Evolutionary conservation across 768 basidiomycete species (phyloP), one percentile per base, ranked within the genome.

Genomic region (Phanerochaete carnosa): DNA sequence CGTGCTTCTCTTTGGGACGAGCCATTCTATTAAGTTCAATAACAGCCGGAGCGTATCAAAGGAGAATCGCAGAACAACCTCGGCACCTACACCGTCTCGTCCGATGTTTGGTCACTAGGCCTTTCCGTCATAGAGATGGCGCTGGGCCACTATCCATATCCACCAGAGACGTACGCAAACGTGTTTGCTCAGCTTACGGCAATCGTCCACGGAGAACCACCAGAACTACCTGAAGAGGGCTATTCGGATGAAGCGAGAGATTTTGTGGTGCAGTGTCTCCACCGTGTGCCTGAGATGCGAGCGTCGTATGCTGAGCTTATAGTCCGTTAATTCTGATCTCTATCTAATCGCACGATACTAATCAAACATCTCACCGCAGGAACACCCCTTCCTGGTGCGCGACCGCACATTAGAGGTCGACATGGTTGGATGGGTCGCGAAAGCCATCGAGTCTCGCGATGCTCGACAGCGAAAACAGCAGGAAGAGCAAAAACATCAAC

Each of bases 91-190:
- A 95, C 95, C 22, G 95, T 98, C 57, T 90, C 95, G 5, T 95
- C 95, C 11, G 97, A 99, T 70, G 90, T 99, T 15, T 99, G 96
- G 96, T 97, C 95, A 7, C 85, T 98, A 23, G 96, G 96, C 13
- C 80, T 98, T 46, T 89, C 92, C 4, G 88, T 97, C 72, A 92
- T 98, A 68, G 96, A 99, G 74, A 87, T 96, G 64, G 92, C 90
- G 2, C 80, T 92, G 68, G 95, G 90, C 69, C 74, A 84, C 69
- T 98, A 99, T 73, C 96, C 96, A 1, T 99, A 97, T 70, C 96
- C 96, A 30, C 95, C 95, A 28, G 95, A 98, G 77, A 96, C 94
- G 7, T 99, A 97, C 72, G 85, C 87, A 60, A 98, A 98, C 72
- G 95, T 98, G 16, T 97, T 99, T 75, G 96, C 95, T 1, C 96